These are phyloP conservation scores for Pholiota adiposa DNA, from an alignment of 1,284 basidiomycete species.

Conservation along the genomic window DNA sequence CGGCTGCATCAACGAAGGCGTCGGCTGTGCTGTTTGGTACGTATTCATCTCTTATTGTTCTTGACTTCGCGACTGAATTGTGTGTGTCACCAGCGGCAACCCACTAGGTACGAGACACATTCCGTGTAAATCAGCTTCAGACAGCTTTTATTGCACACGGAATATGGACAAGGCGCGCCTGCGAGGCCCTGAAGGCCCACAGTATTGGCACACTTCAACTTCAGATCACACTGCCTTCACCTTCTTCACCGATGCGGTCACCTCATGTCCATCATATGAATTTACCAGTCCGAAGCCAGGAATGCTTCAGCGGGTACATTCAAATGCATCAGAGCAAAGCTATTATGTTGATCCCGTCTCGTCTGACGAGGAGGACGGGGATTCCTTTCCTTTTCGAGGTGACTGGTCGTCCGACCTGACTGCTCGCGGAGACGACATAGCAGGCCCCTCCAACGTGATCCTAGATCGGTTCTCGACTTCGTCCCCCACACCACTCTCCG, in stretches of 20 bases:
- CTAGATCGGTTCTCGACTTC: conserved; percentile 37
- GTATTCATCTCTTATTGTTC: conserved; percentile 27
- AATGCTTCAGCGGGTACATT: conserved; percentile 14
- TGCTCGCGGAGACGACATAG: neutral
- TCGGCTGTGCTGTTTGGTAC: conserved; percentile 67
- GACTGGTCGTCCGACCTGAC: conserved; percentile 8
- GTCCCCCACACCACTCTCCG: conserved; percentile 37
- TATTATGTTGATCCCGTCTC: conserved; percentile 7
- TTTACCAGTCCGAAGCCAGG: conserved; percentile 24
- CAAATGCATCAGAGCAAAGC: conserved; percentile 1
- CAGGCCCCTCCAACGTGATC: conserved; percentile 8
- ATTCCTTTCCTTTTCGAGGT: neutral
- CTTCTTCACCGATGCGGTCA: conserved; percentile 49
- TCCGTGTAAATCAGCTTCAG: conserved; percentile 60
- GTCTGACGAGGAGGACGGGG: conserved; percentile 18
- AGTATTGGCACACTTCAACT: conserved; percentile 43
- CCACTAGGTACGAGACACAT: conserved; percentile 63
- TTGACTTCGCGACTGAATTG: conserved; percentile 12
- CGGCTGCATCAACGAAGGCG: conserved; percentile 65
- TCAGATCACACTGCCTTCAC: conserved; percentile 40
- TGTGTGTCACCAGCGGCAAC: conserved; percentile 52
- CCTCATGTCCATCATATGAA: conserved; percentile 35
- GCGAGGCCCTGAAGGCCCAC: conserved; percentile 46
- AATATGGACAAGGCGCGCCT: conserved; percentile 24
- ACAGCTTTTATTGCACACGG: conserved; percentile 43